phyloP scores from a whole-genome alignment of 2,329 filamentous ascomycete species.

The Paecilomyces sp. region DNA sequence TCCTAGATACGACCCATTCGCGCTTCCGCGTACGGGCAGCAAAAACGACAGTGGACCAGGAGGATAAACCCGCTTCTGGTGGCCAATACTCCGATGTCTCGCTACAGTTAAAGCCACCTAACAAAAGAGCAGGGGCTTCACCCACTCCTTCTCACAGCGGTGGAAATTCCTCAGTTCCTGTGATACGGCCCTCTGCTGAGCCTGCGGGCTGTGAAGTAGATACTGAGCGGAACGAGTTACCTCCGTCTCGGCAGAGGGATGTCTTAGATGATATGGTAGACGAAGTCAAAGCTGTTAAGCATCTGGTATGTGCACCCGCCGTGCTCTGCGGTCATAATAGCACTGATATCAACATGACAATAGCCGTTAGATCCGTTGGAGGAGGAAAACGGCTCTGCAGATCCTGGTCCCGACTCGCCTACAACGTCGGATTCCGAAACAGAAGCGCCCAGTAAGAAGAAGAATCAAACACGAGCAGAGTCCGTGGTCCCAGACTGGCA shows the following conservation, averaged over 20 bases:
- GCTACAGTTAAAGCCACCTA: conserved; percentile 21
- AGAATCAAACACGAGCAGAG: conserved; percentile 3
- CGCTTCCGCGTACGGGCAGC: conserved; percentile 38
- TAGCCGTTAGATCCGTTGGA: conserved; percentile 27
- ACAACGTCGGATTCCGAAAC: conserved; percentile 10
- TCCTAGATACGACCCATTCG: conserved; percentile 53
- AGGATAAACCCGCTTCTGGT: conserved; percentile 7
- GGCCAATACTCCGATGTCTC: conserved; percentile 8
- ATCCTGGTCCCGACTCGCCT: conserved; percentile 8
- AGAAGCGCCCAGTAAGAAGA: conserved; percentile 7
- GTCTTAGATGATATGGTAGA: conserved; percentile 59
- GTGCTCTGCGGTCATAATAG: conserved; percentile 1
- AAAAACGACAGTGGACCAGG: conserved; percentile 6
- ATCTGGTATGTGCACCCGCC: conserved; percentile 41
- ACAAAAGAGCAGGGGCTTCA: conserved; percentile 8
- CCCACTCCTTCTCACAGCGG: conserved; percentile 11
- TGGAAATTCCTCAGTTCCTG: conserved; percentile 1
- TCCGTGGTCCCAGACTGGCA: conserved; percentile 20
- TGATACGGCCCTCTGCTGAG: background rate
- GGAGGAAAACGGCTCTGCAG: conserved; percentile 11
- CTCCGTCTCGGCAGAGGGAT: conserved; percentile 33
- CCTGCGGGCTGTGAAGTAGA: background rate
- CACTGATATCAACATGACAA: conserved; percentile 11
- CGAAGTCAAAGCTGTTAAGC: conserved; percentile 52
- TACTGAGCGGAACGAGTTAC: conserved; percentile 4